These are phyloP conservation scores for Paulownia fortunei DNA, from an alignment of 257 asterid genomes.

Conservation along the genomic window DNA sequence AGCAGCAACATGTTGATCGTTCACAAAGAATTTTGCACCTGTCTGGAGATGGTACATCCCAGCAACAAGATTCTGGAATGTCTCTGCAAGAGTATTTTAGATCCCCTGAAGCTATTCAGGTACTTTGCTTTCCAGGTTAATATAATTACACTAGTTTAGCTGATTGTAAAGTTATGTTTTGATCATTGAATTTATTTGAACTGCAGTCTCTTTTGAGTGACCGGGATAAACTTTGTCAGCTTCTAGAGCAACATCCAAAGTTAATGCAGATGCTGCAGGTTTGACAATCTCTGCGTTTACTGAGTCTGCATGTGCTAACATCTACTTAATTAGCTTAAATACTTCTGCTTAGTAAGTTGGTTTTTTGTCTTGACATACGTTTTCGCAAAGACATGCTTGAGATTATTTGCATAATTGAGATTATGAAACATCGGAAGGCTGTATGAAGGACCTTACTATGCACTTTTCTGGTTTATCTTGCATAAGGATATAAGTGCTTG, in stretches of 20 bases:
- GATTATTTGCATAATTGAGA: neutral
- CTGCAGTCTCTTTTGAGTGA: conserved; percentile 71
- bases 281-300: neutral
- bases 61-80: conserved; percentile 73
- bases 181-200: conserved; percentile 19
- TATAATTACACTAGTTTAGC: neutral
- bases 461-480: neutral
- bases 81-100: conserved; percentile 69
- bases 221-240: conserved; percentile 92
- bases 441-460: neutral
- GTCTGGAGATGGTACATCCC: conserved; percentile 54
- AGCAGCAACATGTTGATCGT: conserved; percentile 54
- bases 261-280: conserved; percentile 91
- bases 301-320: neutral
- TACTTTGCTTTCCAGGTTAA: conserved; percentile 18
- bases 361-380: neutral
- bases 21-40: conserved; percentile 44
- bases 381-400: neutral
- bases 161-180: conserved; percentile 2
- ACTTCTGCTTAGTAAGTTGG: conserved; percentile 20
- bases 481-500: neutral
- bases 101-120: conserved; percentile 92
- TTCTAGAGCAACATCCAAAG: conserved; percentile 94
- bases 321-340: neutral
- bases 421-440: neutral